phyloP scores from a whole-genome alignment of 129 eudicot species.

The sunflower (Helianthus annuus) region HanXRQr2.0-SUNRISE NC_035445.2:147499609-147500108 shows the following conservation, averaged over 20 bases:
- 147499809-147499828: not conserved
- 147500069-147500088: conserved; percentile 3
- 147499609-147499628: not conserved
- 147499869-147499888: not conserved
- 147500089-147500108: conserved; percentile 18
- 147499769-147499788: not conserved
- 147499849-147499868: not conserved
- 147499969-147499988: conserved; percentile 19
- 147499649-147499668: not conserved
- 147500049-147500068: conserved; percentile 20
- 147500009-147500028: conserved; percentile 11
- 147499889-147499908: conserved; percentile 15
- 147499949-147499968: not conserved
- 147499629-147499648: not conserved
- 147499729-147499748: too few species aligned
- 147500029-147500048: conserved; percentile 13
- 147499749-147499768: not conserved
- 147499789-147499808: not conserved
- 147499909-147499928: conserved; percentile 17
- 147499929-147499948: conserved; percentile 14
- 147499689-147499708: not conserved
- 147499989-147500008: conserved; percentile 23
- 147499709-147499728: not conserved
- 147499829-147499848: not conserved
- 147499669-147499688: not conserved